These are phyloP conservation scores for Raddia guianensis DNA, from an alignment of 176 grass and related monocot genomes.

Conservation along the genomic window DNA sequence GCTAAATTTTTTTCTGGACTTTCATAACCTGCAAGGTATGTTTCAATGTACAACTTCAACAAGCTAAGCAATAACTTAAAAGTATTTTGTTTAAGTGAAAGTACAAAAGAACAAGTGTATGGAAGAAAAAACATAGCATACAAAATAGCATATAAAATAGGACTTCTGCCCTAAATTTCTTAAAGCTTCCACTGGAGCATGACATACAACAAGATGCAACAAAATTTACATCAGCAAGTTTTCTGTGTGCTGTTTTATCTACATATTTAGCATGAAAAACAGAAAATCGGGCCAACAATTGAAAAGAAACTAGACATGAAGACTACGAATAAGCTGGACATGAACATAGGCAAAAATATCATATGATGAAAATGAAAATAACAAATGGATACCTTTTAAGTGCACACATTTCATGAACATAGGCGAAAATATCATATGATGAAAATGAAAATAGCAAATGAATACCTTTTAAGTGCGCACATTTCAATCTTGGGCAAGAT, in stretches of 20 bases:
- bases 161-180: background rate
- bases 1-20: slow-evolving; percentile 87
- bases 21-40: slow-evolving; percentile 73
- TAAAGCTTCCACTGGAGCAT: background rate
- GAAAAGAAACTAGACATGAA: background rate
- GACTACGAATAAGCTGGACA: slow-evolving; percentile 14
- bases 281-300: background rate
- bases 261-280: slow-evolving; percentile 13
- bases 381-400: background rate
- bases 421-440: background rate
- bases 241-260: background rate
- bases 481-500: slow-evolving; percentile 80
- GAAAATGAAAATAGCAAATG: too few species aligned
- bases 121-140: slow-evolving; percentile 12
- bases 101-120: background rate
- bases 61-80: background rate
- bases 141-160: background rate
- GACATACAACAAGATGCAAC: background rate
- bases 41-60: slow-evolving; percentile 9
- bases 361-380: background rate
- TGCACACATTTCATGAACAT: slow-evolving; percentile 60
- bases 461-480: slow-evolving; percentile 34
- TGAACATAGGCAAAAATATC: background rate
- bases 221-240: slow-evolving; percentile 3
- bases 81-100: background rate